These are phyloP conservation scores for Amaranthus tricolor DNA, from an alignment of 179 eudicot genomes.

Conservation along the genomic window DNA sequence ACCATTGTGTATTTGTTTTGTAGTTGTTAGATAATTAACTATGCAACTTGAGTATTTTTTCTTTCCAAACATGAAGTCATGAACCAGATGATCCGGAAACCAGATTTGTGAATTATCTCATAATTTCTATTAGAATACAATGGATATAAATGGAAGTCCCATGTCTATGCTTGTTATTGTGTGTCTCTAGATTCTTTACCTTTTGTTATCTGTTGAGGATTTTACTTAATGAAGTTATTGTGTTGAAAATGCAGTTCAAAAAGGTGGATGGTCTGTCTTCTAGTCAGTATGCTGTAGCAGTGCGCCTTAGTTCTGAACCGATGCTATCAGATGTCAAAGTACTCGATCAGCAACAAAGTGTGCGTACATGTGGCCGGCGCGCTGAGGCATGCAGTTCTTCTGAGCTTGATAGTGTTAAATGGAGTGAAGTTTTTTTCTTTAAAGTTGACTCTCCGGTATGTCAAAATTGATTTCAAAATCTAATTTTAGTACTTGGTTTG, in stretches of 20 bases:
- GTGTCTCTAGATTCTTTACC: background rate
- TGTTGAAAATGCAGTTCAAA: conserved; percentile 50
- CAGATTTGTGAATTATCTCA: background rate
- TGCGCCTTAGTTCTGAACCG: conserved; percentile 52
- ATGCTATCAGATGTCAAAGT: conserved; percentile 35
- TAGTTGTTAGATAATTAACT: conserved; percentile 1
- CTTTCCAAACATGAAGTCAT: background rate
- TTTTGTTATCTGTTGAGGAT: conserved; percentile 1
- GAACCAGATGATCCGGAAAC: background rate
- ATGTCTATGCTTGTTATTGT: background rate
- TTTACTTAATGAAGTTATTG: conserved; percentile 13
- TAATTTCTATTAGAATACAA: background rate
- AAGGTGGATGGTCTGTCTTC: conserved; percentile 60
- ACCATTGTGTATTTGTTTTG: background rate
- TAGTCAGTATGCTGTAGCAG: conserved; percentile 64
- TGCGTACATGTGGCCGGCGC: conserved; percentile 71
- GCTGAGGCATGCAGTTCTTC: conserved; percentile 43
- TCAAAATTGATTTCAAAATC: conserved; percentile 10
- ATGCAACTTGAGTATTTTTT: background rate
- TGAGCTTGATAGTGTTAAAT: conserved; percentile 57
- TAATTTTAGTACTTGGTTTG: background rate
- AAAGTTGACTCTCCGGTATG: conserved; percentile 76
- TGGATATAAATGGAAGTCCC: background rate
- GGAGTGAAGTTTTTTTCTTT: conserved; percentile 93
- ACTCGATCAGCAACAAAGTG: conserved; percentile 73